These are phyloP conservation scores for Apiospora arundinis DNA, from an alignment of 2,329 filamentous ascomycete genomes.

Conservation along the genomic window DNA sequence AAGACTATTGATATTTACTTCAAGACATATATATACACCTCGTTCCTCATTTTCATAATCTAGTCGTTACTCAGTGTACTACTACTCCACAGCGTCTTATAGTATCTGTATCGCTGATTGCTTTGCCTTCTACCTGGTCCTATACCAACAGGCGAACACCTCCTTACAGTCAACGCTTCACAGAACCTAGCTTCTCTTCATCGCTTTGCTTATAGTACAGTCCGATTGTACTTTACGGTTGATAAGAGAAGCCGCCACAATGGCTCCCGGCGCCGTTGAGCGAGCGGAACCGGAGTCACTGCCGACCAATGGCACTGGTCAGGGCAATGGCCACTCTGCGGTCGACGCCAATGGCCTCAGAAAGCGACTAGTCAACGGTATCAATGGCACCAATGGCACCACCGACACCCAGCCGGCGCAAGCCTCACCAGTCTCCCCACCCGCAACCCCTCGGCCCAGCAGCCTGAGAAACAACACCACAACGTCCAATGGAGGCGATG, in stretches of 20 bases:
- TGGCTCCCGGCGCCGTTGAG: slow-evolving; percentile 19
- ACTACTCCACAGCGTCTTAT: not conserved
- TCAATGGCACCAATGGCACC: slow-evolving; percentile 1
- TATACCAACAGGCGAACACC: not conserved
- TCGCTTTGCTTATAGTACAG: not conserved
- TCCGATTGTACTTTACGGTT: not conserved
- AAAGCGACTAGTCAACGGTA: slow-evolving; percentile 24
- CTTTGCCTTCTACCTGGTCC: not conserved
- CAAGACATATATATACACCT: not conserved
- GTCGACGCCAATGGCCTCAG: slow-evolving; percentile 26
- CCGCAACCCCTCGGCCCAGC: not conserved
- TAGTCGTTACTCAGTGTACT: not conserved
- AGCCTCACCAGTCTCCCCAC: not conserved
- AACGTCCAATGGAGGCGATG: not conserved
- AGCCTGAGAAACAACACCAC: not conserved
- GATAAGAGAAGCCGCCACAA: slow-evolving; percentile 3
- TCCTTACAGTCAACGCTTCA: not conserved
- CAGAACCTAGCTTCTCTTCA: not conserved
- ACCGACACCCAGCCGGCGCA: not conserved
- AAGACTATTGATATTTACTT: not conserved
- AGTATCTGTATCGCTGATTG: not conserved
- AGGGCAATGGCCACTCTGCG: slow-evolving; percentile 7
- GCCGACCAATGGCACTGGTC: slow-evolving; percentile 6
- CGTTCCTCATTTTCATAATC: not conserved
- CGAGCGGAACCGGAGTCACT: slow-evolving; percentile 2